Conservation (phyloP, 1,284 basidiomycete genomes). For the Stygiomarasmius scandens region DNA sequence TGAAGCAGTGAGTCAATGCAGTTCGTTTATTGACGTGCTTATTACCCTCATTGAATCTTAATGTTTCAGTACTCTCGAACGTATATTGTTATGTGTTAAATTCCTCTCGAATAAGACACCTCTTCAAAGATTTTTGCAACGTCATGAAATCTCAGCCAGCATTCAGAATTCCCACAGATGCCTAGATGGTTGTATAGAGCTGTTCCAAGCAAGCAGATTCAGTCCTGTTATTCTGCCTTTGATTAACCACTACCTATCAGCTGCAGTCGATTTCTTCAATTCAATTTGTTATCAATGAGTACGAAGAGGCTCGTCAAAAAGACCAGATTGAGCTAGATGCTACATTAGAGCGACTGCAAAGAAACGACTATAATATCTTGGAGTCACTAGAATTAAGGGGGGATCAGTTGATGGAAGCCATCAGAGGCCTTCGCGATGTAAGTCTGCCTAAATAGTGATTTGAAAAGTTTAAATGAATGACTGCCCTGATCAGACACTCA, state of each 20-base stretch:
- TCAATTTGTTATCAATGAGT: neutral
- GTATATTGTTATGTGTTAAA: neutral
- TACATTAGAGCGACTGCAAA: neutral
- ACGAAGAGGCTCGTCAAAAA: neutral
- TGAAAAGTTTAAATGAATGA: neutral
- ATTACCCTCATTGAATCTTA: too few species aligned
- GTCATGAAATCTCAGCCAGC: neutral
- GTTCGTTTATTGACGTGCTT: too few species aligned
- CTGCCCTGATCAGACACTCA: neutral
- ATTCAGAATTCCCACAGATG: neutral
- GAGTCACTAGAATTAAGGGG: neutral
- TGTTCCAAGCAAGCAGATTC: neutral
- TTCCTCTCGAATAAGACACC: neutral
- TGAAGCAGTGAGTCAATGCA: too few species aligned
- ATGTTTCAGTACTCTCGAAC: neutral
- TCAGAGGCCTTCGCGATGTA: neutral
- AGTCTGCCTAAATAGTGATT: neutral
- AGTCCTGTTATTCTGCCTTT: neutral
- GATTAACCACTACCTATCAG: neutral
- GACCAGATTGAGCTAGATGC: neutral
- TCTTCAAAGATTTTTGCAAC: neutral
- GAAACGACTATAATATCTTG: neutral
- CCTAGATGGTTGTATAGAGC: neutral
- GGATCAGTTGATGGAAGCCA: neutral
- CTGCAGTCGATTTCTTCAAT: neutral